phyloP scores from a whole-genome alignment of 352 stramenopile genomes.

The Phytophthora rubi region DNA sequence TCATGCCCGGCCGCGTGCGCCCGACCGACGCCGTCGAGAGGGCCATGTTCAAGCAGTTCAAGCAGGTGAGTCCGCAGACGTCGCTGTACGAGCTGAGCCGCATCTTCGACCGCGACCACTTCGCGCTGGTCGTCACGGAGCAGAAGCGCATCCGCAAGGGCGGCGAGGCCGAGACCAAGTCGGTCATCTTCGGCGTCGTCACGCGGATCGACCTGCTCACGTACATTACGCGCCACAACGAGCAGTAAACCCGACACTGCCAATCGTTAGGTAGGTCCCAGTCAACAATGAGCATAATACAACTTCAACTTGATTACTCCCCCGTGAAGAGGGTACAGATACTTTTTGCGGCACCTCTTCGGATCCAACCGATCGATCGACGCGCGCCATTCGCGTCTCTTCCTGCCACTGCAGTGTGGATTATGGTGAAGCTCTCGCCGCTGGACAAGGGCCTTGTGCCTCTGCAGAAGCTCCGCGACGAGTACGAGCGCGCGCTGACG shows the following conservation, averaged over 20 bases:
- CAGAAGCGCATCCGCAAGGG: constrained; percentile 91
- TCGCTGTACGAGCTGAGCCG: constrained; percentile 91
- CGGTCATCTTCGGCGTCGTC: constrained; percentile 95
- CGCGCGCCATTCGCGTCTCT: constrained; percentile 29
- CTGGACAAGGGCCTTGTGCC: constrained; percentile 38
- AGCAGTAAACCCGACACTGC: constrained; percentile 28
- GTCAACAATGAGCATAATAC: constrained; percentile 20
- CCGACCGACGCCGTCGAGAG: constrained; percentile 89
- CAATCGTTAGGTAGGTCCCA: constrained; percentile 1
- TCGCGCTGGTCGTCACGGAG: constrained; percentile 94
- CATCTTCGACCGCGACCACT: constrained; percentile 97
- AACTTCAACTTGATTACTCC: constrained; percentile 19
- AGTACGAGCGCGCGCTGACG: constrained; percentile 51
- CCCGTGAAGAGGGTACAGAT: not conserved
- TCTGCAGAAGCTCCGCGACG: constrained; percentile 48
- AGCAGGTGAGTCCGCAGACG: constrained; percentile 92
- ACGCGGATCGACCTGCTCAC: constrained; percentile 97
- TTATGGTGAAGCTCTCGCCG: constrained; percentile 39
- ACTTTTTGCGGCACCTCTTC: not conserved
- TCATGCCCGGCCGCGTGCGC: constrained; percentile 90
- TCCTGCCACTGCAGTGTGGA: constrained; percentile 6
- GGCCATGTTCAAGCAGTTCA: constrained; percentile 97
- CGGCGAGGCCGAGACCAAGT: constrained; percentile 75
- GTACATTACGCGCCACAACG: constrained; percentile 88
- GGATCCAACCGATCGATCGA: constrained; percentile 4